Evolutionary conservation across 2,329 filamentous ascomycete genomes (phyloP).

Genomic region (Didymosphaeria variabile): DNA sequence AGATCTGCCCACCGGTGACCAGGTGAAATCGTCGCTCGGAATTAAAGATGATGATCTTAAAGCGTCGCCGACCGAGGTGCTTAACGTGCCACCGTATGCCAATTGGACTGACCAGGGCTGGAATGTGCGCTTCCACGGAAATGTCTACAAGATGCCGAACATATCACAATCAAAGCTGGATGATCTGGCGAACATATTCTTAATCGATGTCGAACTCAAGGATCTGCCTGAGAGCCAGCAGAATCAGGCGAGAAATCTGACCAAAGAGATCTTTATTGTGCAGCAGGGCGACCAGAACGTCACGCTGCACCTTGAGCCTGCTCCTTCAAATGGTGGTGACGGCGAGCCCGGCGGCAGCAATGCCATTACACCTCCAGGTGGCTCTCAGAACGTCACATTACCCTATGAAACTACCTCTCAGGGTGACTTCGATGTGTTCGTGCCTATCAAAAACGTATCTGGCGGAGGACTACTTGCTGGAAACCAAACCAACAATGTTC

Average conservation of each 20-base stretch:
- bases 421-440: slow-evolving; percentile 78
- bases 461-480: slow-evolving; percentile 64
- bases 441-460: slow-evolving; percentile 69
- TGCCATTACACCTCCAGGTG: slow-evolving; percentile 64
- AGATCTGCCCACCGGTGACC: slow-evolving; percentile 68
- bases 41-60: slow-evolving; percentile 66
- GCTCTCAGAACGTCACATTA: slow-evolving; percentile 69
- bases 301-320: slow-evolving; percentile 68
- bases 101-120: slow-evolving; percentile 82
- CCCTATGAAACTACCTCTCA: slow-evolving; percentile 72
- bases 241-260: slow-evolving; percentile 76
- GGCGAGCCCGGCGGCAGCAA: slow-evolving; percentile 59
- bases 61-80: slow-evolving; percentile 72
- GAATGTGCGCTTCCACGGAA: slow-evolving; percentile 80
- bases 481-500: slow-evolving; percentile 70
- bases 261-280: slow-evolving; percentile 76
- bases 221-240: slow-evolving; percentile 67
- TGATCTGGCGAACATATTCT: slow-evolving; percentile 73
- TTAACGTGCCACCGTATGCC: slow-evolving; percentile 73
- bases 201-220: slow-evolving; percentile 70
- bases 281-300: slow-evolving; percentile 73
- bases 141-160: slow-evolving; percentile 81
- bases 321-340: slow-evolving; percentile 64
- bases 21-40: slow-evolving; percentile 69
- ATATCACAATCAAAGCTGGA: slow-evolving; percentile 72